These are phyloP conservation scores for Picea glauca DNA, from an alignment of 75 land plant genomes.

Conservation along the genomic window DNA sequence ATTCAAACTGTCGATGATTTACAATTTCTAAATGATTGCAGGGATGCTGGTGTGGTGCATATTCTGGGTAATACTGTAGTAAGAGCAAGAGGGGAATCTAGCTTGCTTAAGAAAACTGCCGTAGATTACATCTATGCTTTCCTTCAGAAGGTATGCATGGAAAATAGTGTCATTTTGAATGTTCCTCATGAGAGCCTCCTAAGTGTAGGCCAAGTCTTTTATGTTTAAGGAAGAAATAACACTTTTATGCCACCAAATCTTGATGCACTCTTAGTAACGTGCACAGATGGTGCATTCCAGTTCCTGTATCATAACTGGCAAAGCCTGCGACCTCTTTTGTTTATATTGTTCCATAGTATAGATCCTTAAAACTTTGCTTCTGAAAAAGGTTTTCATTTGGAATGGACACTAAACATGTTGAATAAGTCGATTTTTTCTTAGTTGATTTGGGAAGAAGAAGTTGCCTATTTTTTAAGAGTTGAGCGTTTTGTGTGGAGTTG, in stretches of 20 bases:
- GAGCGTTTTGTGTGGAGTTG: too few species aligned
- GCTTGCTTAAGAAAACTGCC: conserved; percentile 51
- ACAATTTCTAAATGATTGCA: conserved; percentile 46
- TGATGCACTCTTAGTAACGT: background rate
- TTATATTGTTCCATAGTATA: too few species aligned
- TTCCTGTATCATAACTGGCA: background rate
- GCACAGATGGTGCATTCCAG: background rate
- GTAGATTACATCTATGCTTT: conserved; percentile 73
- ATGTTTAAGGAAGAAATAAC: conserved; percentile 27
- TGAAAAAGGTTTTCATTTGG: too few species aligned
- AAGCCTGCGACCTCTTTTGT: background rate
- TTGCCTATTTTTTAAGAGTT: too few species aligned
- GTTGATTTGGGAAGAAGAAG: too few species aligned
- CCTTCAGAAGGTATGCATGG: conserved; percentile 67
- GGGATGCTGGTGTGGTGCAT: conserved; percentile 73
- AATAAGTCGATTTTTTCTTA: too few species aligned
- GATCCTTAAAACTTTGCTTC: too few species aligned
- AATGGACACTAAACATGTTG: too few species aligned
- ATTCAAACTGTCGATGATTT: conserved; percentile 37
- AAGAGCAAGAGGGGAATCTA: conserved; percentile 52
- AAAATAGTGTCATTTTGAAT: conserved; percentile 68
- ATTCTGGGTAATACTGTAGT: conserved; percentile 78
- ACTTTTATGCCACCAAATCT: background rate
- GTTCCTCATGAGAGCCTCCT: conserved; percentile 81
- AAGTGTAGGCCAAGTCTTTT: conserved; percentile 74